Conservation (phyloP, 106 monocot genomes). For the Dactylorhiza incarnata region DNA sequence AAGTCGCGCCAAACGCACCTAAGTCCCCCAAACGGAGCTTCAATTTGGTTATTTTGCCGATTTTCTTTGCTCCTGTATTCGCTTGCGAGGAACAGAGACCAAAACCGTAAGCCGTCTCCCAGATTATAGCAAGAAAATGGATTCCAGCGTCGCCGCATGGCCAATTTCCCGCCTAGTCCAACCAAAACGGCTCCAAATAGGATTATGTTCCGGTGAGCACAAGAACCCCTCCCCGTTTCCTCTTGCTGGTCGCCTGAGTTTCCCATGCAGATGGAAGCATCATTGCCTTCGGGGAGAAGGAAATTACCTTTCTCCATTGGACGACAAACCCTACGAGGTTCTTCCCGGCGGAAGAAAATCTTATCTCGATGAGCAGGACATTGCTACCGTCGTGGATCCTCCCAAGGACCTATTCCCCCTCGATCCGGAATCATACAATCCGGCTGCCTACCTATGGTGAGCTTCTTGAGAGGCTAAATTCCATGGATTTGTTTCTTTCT, state of each 20-base stretch:
- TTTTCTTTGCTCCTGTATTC: too few species aligned
- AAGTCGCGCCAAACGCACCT: too few species aligned
- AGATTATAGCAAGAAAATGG: slow-evolving; percentile 13
- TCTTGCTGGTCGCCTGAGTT: neutral
- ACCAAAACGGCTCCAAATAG: neutral
- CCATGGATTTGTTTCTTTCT: neutral
- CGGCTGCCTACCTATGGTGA: slow-evolving; percentile 77
- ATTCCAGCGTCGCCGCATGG: neutral
- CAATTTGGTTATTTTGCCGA: too few species aligned
- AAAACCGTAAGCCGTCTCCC: neutral
- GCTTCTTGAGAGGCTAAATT: neutral
- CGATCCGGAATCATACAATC: slow-evolving; percentile 58
- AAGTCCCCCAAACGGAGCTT: too few species aligned
- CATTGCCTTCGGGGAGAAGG: neutral
- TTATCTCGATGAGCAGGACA: slow-evolving; percentile 71
- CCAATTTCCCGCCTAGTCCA: neutral
- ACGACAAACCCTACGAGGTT: slow-evolving; percentile 64
- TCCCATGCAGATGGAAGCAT: neutral
- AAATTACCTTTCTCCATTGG: slow-evolving; percentile 39
- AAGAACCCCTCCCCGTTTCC: neutral
- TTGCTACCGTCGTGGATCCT: slow-evolving; percentile 56
- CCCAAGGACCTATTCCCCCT: slow-evolving; percentile 77
- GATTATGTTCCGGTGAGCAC: neutral
- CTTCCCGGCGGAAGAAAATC: slow-evolving; percentile 37
- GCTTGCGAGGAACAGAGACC: too few species aligned